Percentiles rank a stretch among this genome's conserved stretches.
These are phyloP conservation scores for Fusarium nisikadoi DNA, from an alignment of 2,329 filamentous ascomycete species.

Conservation along the genomic window DNA sequence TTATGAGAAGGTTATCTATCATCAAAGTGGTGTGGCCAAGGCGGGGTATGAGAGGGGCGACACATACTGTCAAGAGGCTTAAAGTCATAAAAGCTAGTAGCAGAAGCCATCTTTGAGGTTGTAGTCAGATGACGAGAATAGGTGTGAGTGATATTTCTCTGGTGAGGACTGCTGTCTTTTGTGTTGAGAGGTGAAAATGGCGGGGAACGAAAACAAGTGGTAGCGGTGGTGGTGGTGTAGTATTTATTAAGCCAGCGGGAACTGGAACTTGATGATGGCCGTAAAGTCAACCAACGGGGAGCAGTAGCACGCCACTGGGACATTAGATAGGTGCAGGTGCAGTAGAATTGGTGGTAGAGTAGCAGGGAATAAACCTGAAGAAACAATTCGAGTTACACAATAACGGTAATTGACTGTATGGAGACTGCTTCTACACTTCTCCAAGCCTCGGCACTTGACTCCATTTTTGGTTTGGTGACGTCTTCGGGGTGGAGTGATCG, in stretches of 20 bases:
- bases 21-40: background rate
- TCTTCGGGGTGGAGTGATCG: constrained; percentile 33
- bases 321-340: constrained; percentile 1
- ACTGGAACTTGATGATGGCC: constrained; percentile 7
- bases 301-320: constrained; percentile 23
- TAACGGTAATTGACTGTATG: constrained; percentile 4
- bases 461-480: constrained; percentile 39
- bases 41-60: background rate
- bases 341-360: background rate
- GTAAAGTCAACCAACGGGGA: constrained; percentile 9
- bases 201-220: constrained; percentile 10
- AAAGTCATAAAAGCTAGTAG: constrained; percentile 79
- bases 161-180: constrained; percentile 10
- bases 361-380: background rate
- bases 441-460: constrained; percentile 39
- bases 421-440: constrained; percentile 9
- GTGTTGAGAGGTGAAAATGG: constrained; percentile 29
- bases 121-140: constrained; percentile 10
- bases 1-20: background rate
- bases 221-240: constrained; percentile 15
- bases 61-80: constrained; percentile 81
- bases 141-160: constrained; percentile 5
- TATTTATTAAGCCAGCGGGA: constrained; percentile 34
- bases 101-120: constrained; percentile 52
- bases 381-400: background rate